phyloP scores from a whole-genome alignment of 768 basidiomycete species.

The Holtermannia corniformis region DNA sequence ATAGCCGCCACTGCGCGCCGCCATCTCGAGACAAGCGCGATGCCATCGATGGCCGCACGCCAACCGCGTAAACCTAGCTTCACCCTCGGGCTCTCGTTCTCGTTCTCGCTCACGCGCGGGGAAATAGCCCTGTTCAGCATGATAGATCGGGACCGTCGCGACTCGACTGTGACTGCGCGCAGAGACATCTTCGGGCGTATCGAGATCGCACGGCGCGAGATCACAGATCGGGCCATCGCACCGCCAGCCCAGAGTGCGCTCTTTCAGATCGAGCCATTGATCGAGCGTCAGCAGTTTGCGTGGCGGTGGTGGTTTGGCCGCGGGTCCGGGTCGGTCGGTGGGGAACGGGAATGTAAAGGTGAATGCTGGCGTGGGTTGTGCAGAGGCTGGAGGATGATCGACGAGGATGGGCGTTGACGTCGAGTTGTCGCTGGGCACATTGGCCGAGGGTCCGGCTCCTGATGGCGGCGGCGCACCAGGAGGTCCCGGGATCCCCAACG shows the following conservation, averaged over 20 bases:
- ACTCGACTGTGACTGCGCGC: no score
- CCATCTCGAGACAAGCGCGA: conserved; percentile 16
- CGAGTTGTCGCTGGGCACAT: no score
- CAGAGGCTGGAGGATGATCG: no score
- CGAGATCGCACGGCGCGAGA: conserved; percentile 7
- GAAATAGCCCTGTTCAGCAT: no score
- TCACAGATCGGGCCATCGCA: conserved; percentile 26
- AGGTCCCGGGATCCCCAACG: no score
- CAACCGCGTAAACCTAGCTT: conserved; percentile 26
- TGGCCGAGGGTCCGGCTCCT: no score
- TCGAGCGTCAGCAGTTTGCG: neutral
- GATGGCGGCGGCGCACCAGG: no score
- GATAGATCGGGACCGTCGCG: no score
- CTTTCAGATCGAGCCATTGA: conserved; percentile 14
- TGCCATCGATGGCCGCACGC: conserved; percentile 21
- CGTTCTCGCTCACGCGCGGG: no score
- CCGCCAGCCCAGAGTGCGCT: conserved; percentile 26
- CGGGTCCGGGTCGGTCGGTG: neutral
- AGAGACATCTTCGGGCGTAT: conserved; percentile 2
- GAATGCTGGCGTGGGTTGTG: neutral
- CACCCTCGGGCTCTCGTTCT: conserved; percentile 2
- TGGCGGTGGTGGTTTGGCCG: neutral
- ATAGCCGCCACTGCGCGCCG: conserved; percentile 12
- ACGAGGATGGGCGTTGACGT: no score
- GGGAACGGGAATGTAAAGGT: neutral